Conservation (phyloP, 306 rosid species). For the Malus orientalis region DNA sequence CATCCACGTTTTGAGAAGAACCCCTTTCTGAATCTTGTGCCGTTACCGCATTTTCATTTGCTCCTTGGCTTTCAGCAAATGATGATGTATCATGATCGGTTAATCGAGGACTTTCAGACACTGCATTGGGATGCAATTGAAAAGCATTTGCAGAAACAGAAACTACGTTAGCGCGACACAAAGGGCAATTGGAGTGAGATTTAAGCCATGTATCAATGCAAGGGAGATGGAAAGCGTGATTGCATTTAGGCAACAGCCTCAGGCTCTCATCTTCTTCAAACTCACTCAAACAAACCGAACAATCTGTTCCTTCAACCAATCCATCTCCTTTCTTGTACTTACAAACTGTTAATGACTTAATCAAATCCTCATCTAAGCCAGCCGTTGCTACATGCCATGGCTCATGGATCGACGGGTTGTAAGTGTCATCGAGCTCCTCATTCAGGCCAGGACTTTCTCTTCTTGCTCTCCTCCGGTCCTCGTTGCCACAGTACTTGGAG, state of each 20-base stretch:
- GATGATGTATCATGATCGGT: conserved; percentile 7
- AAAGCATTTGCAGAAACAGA: conserved; percentile 16
- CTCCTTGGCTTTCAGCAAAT: conserved; percentile 23
- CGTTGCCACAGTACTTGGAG: conserved; percentile 67
- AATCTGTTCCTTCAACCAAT: conserved; percentile 62
- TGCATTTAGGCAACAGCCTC: conserved; percentile 78
- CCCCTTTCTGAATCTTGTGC: conserved; percentile 19
- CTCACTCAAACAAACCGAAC: conserved; percentile 87
- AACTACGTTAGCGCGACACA: conserved; percentile 67
- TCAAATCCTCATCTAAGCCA: conserved; percentile 77
- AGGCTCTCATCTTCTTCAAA: conserved; percentile 64
- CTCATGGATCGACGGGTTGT: conserved; percentile 49
- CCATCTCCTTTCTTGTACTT: conserved; percentile 75
- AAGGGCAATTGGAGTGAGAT: conserved; percentile 85
- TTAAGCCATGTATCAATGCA: conserved; percentile 94
- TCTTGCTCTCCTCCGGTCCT: conserved; percentile 12
- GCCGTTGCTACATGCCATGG: conserved; percentile 56
- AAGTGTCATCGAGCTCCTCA: conserved; percentile 44
- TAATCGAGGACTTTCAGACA: conserved; percentile 17
- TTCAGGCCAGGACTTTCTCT: conserved; percentile 16
- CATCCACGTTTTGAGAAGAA: conserved; percentile 28
- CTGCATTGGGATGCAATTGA: conserved; percentile 3
- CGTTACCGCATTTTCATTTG: conserved; percentile 5
- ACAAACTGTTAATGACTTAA: conserved; percentile 56
- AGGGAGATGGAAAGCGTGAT: conserved; percentile 79